Conservation (phyloP, 2,329 filamentous ascomycete species). For the Rhynchosporium agropyri region DNA sequence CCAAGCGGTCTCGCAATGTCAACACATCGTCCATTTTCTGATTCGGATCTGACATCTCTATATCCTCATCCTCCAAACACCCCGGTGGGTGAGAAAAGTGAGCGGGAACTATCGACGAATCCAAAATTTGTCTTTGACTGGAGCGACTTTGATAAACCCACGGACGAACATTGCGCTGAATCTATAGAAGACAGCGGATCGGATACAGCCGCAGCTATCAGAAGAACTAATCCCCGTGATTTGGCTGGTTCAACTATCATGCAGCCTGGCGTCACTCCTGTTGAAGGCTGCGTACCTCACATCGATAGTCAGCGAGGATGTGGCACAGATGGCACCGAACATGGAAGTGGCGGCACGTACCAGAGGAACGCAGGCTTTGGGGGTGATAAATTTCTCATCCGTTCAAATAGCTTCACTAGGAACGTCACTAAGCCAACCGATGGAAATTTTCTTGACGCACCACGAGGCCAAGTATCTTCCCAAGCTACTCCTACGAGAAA, state of each 20-base stretch:
- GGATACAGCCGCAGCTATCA: neutral
- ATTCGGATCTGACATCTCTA: constrained; percentile 32
- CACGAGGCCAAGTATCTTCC: neutral
- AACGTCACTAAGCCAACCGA: neutral
- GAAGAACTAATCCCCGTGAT: neutral
- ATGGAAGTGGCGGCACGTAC: neutral
- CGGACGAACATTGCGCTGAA: constrained; percentile 8
- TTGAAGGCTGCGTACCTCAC: neutral
- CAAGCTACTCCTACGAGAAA: neutral
- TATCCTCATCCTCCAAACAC: constrained; percentile 25
- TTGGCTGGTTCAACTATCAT: neutral
- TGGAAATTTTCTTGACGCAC: neutral
- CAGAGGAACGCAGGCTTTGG: neutral
- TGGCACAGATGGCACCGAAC: neutral
- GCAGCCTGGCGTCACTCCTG: neutral
- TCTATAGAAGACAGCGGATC: neutral
- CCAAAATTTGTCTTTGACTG: constrained; percentile 17
- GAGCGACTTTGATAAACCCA: constrained; percentile 13
- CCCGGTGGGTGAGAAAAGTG: constrained; percentile 7
- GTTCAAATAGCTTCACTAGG: neutral
- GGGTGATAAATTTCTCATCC: neutral
- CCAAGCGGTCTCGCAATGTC: constrained; percentile 2
- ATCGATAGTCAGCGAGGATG: neutral
- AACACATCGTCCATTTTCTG: constrained; percentile 23
- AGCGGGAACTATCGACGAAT: constrained; percentile 7